Conservation (phyloP, 495 filamentous ascomycete species). For the Jackrogersella minutella region DNA sequence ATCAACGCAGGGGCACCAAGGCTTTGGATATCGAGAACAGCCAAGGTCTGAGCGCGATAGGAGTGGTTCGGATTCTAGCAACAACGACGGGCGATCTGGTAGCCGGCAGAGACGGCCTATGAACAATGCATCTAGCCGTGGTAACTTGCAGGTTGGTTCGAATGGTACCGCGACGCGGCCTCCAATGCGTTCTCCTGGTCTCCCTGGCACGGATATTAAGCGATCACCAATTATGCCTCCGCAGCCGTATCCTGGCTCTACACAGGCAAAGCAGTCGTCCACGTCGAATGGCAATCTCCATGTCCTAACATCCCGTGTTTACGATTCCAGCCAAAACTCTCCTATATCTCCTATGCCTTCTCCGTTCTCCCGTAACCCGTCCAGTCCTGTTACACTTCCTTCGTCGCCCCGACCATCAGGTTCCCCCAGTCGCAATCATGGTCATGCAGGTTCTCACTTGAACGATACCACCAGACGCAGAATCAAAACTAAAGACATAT, state of each 20-base stretch:
- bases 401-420: constrained; percentile 47
- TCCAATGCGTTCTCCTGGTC: constrained; percentile 54
- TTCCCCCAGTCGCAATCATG: constrained; percentile 38
- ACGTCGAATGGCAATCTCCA: constrained; percentile 45
- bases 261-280: constrained; percentile 37
- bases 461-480: constrained; percentile 63
- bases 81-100: constrained; percentile 59
- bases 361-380: constrained; percentile 65
- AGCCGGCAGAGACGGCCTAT: constrained; percentile 53
- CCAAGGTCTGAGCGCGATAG: constrained; percentile 59
- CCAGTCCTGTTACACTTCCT: constrained; percentile 53
- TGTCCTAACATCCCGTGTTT: constrained; percentile 43
- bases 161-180: constrained; percentile 39
- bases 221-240: constrained; percentile 56
- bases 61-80: constrained; percentile 67
- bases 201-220: constrained; percentile 54
- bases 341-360: constrained; percentile 56
- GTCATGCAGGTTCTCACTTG: constrained; percentile 29
- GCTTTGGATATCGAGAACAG: constrained; percentile 40
- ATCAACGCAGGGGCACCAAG: constrained; percentile 32
- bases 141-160: constrained; percentile 41
- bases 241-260: constrained; percentile 55
- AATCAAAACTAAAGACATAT: constrained; percentile 79
- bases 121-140: constrained; percentile 49
- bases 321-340: constrained; percentile 52